Base-by-base conservation (phyloP, 495 filamentous ascomycete genomes). In the Aspergillus ostianus region DNA sequence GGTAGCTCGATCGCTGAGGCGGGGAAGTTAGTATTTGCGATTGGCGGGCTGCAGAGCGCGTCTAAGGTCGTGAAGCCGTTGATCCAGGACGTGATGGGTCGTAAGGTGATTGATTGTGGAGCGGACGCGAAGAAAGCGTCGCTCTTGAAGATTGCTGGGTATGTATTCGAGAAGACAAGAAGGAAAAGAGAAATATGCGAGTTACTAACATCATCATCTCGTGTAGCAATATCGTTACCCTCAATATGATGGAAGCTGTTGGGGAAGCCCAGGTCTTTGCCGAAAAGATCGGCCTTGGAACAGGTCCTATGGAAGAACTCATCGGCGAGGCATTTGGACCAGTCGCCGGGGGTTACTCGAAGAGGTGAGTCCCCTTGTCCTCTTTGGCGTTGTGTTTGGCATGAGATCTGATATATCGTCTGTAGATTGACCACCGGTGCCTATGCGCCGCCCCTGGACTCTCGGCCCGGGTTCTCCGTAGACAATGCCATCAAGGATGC, bases 201-300 rank as follows among this genome's bases (percentile, higher is more conserved):
- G 13, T 27, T 26, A 27, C 56, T 68, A 20, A 64, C 47, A 5
- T 21, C 6, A 32, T 46, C n/a, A 13, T n/a, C 17, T n/a, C n/a
- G n/a, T n/a, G 4, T 53, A 76, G 73, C 13, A 80, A 80, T 47
- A 78, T 80, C 20, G 70, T 80, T 27, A 80, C 77, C 18, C 68
- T 79, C 12, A 77, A 74, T 44, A 68, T 79, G 63, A 79, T 79
- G 80, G 78, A 82, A 66, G 70, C 78, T 2, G 77, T 83, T 45
- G 76, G 76, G 6, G 82, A 84, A 65, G 76, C 79, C 1, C 81
- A 84, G 59, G 79, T 83, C 21, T 80, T 84, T 59, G 81, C 81
- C 19, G 81, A 83, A 64, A 80, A 80, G 64, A 78, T 78, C 1
- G 80, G 80, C 2, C 72, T 85, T 6, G 80, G 81, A n/a, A 74